phyloP scores from a whole-genome alignment of 495 filamentous ascomycete genomes.

The Daldinia loculata region DNA sequence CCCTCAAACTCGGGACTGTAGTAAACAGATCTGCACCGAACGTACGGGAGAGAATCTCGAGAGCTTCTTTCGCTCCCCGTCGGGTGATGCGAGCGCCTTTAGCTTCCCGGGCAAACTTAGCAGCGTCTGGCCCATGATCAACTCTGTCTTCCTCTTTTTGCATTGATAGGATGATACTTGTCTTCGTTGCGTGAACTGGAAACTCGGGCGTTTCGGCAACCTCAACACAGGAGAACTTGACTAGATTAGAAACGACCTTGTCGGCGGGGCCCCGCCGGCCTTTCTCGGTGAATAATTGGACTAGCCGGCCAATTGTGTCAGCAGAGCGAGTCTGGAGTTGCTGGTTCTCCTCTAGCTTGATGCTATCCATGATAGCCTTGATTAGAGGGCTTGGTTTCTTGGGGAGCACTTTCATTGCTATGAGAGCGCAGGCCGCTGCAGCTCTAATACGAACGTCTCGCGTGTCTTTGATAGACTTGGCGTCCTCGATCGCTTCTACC shows the following conservation, averaged over 20 bases:
- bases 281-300: constrained; percentile 81
- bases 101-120: constrained; percentile 84
- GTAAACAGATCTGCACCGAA: constrained; percentile 81
- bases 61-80: constrained; percentile 90
- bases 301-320: constrained; percentile 78
- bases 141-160: constrained; percentile 96
- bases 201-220: constrained; percentile 98
- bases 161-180: constrained; percentile 84
- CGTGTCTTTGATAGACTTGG: constrained; percentile 76
- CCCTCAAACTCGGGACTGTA: constrained; percentile 79
- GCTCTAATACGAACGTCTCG: constrained; percentile 88
- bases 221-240: constrained; percentile 96
- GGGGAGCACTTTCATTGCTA: constrained; percentile 83
- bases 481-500: constrained; percentile 76
- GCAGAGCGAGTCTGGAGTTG: constrained; percentile 92
- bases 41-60: constrained; percentile 82
- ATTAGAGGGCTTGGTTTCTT: constrained; percentile 92
- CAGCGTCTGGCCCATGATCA: constrained; percentile 84
- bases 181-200: constrained; percentile 74
- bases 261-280: constrained; percentile 83
- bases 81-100: constrained; percentile 86
- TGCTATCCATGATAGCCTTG: constrained; percentile 96
- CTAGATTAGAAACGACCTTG: constrained; percentile 91
- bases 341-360: constrained; percentile 92
- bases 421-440: constrained; percentile 84